Evolutionary conservation across 192 early-diverging fungal species (phyloP).

Genomic region (Ambispora gerdemannii): DNA sequence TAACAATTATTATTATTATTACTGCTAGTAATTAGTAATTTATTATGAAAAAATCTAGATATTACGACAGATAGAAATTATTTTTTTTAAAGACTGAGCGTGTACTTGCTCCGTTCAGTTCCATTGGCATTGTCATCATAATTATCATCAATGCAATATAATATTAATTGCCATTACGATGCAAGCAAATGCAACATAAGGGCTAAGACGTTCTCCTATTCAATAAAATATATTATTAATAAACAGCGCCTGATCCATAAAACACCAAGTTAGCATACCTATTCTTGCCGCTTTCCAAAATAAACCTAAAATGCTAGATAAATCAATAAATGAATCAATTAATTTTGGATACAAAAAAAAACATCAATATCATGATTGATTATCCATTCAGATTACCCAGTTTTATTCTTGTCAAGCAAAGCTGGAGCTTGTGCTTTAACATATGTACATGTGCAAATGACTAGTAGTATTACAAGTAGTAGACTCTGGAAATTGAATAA

Average conservation of each 20-base stretch:
- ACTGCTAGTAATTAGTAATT: background rate
- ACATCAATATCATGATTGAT: background rate
- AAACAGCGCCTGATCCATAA: background rate
- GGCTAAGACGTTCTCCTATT: slow-evolving; percentile 87
- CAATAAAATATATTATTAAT: slow-evolving; percentile 6
- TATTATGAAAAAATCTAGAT: background rate
- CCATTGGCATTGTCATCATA: too few relatives aligned
- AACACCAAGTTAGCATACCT: slow-evolving; percentile 44
- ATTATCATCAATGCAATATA: slow-evolving; percentile 30
- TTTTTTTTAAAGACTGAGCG: too few relatives aligned
- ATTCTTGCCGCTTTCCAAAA: slow-evolving; percentile 96
- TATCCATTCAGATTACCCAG: slow-evolving; percentile 49
- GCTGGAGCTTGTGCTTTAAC: slow-evolving; percentile 84
- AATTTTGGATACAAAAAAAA: background rate
- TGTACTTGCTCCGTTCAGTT: too few relatives aligned
- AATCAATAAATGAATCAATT: slow-evolving; percentile 1
- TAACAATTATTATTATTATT: too few relatives aligned
- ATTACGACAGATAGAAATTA: too few relatives aligned
- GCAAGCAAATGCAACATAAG: slow-evolving; percentile 91
- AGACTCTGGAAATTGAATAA: slow-evolving; percentile 96
- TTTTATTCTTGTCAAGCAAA: slow-evolving; percentile 84
- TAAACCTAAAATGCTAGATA: slow-evolving; percentile 68
- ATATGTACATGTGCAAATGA: slow-evolving; percentile 98
- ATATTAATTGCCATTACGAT: slow-evolving; percentile 80
- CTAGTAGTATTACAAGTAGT: slow-evolving; percentile 82